A percentile compares a stretch with the other conserved stretches of the same genome.
Conservation (phyloP, 352 stramenopile genomes). For the Phytopythium aichiense region DNA sequence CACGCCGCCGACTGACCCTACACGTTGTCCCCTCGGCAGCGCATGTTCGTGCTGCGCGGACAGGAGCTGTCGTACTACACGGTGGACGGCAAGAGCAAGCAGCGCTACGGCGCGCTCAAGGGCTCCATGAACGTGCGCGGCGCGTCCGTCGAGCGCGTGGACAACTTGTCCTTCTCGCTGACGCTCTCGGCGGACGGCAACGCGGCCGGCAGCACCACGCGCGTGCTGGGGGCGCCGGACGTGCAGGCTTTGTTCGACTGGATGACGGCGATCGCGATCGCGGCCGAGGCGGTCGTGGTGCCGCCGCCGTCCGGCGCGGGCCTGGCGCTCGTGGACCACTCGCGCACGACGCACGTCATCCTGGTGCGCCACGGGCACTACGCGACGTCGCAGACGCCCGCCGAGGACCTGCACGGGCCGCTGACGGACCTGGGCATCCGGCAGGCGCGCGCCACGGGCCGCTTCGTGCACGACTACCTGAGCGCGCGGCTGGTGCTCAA, state of each 20-base stretch:
- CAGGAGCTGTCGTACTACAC: conserved; percentile 73
- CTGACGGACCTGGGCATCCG: conserved; percentile 51
- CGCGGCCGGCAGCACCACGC: conserved; percentile 23
- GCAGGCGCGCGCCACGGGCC: conserved; percentile 41
- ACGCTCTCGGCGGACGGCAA: conserved; percentile 11
- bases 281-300: conserved; percentile 33
- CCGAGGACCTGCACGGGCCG: conserved; percentile 45
- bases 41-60: conserved; percentile 65
- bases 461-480: conserved; percentile 51
- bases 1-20: not conserved
- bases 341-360: conserved; percentile 63
- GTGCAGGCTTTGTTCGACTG: conserved; percentile 70
- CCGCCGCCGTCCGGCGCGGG: conserved; percentile 24
- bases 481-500: conserved; percentile 41
- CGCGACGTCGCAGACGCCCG: conserved; percentile 36
- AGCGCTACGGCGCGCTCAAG: conserved; percentile 57
- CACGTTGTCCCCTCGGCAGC: conserved; percentile 17
- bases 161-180: conserved; percentile 31
- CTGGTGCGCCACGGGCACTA: conserved; percentile 71
- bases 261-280: conserved; percentile 64
- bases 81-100: conserved; percentile 36
- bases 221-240: conserved; percentile 37
- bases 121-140: conserved; percentile 49
- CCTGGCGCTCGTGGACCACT: conserved; percentile 56
- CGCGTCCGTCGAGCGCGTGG: conserved; percentile 43